Conservation (phyloP, 169 alveolate genomes). For the Besnoitia besnoiti region DNA sequence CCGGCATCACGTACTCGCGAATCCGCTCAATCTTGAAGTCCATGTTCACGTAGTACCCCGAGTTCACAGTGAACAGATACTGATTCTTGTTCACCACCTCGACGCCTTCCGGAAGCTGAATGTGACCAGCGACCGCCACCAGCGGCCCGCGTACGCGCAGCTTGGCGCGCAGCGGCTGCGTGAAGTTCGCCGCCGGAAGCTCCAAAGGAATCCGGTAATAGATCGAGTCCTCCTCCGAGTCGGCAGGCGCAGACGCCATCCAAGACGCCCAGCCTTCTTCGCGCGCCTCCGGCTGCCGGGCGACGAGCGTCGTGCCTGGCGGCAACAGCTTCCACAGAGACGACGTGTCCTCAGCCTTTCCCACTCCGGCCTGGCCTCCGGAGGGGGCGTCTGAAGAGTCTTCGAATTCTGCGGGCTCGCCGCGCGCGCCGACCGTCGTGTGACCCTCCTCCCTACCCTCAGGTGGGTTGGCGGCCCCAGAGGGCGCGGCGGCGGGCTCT, state of each 20-base stretch:
- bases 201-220: not conserved
- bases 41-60: conserved; percentile 81
- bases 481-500: not conserved
- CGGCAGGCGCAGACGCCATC: not conserved
- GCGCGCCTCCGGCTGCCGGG: not conserved
- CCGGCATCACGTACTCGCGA: conserved; percentile 80
- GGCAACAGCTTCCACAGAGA: not conserved
- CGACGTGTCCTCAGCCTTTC: too few species aligned
- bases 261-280: not conserved
- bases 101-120: conserved; percentile 75
- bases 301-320: conserved; percentile 1
- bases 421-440: not conserved
- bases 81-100: conserved; percentile 85
- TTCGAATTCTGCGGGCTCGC: not conserved
- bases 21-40: conserved; percentile 85
- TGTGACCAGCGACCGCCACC: conserved; percentile 88
- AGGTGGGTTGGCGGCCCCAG: not conserved
- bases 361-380: not conserved
- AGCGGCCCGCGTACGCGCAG: conserved; percentile 85
- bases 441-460: not conserved
- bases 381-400: not conserved
- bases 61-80: conserved; percentile 81
- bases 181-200: conserved; percentile 25
- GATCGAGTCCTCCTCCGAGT: not conserved
- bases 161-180: conserved; percentile 74